Evolutionary conservation across 1,284 basidiomycete genomes (phyloP).

Genomic region (Boletus sp.): DNA sequence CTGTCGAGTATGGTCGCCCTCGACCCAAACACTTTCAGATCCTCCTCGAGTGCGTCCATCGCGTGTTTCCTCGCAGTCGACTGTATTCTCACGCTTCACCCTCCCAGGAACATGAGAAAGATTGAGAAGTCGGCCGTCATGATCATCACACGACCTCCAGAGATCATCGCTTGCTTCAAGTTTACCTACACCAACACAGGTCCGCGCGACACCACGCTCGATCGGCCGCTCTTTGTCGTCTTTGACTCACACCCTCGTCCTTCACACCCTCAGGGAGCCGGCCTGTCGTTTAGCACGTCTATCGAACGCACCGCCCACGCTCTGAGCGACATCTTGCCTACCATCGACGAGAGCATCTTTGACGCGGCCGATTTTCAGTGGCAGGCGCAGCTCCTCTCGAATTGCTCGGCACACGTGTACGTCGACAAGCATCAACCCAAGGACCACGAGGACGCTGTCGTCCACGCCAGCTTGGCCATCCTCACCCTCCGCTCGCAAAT

Average conservation of each 20-base stretch:
- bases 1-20: slow-evolving; percentile 46
- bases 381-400: slow-evolving; percentile 63
- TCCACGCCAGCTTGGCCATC: slow-evolving; percentile 53
- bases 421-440: slow-evolving; percentile 31
- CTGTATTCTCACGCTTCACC: background rate
- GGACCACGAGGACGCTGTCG: slow-evolving; percentile 39
- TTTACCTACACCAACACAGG: slow-evolving; percentile 36
- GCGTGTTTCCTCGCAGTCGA: background rate
- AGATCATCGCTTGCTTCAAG: slow-evolving; percentile 62
- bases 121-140: slow-evolving; percentile 43
- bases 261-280: slow-evolving; percentile 59
- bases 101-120: slow-evolving; percentile 39
- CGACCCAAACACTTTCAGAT: slow-evolving; percentile 44
- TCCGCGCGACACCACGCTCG: slow-evolving; percentile 8
- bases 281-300: slow-evolving; percentile 52
- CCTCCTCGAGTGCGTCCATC: slow-evolving; percentile 48
- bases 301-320: slow-evolving; percentile 46
- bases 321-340: slow-evolving; percentile 52
- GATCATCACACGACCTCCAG: slow-evolving; percentile 70
- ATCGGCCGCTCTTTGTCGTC: slow-evolving; percentile 49
- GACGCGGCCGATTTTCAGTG: slow-evolving; percentile 56
- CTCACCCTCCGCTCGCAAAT: slow-evolving; percentile 48
- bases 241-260: slow-evolving; percentile 70
- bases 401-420: slow-evolving; percentile 62
- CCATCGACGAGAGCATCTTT: slow-evolving; percentile 47